These are phyloP conservation scores for Saccharomyces hybrid DNA, from an alignment of 1,139 yeast genomes.

Conservation along the genomic window DNA sequence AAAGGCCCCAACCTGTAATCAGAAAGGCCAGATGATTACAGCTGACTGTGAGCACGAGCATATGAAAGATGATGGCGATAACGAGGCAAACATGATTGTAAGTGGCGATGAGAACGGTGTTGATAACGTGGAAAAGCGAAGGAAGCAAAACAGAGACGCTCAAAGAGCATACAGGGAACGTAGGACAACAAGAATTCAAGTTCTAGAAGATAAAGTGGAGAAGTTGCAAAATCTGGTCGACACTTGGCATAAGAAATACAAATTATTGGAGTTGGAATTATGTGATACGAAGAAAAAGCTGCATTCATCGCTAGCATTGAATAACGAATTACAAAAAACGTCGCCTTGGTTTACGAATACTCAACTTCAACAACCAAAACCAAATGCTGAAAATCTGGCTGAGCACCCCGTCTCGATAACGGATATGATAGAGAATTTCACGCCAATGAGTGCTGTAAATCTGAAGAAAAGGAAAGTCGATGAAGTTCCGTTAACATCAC, in stretches of 20 bases:
- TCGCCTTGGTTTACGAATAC: background rate
- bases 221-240: slow-evolving; percentile 57
- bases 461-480: slow-evolving; percentile 31
- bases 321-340: background rate
- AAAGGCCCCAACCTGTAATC: background rate
- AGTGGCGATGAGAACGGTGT: slow-evolving; percentile 20
- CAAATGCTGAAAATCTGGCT: background rate
- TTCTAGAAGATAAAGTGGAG: slow-evolving; percentile 55
- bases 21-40: background rate
- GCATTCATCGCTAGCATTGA: background rate
- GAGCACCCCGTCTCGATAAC: slow-evolving; percentile 18
- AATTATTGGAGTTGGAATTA: background rate
- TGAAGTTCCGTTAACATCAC: background rate
- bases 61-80: background rate
- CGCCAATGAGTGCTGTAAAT: slow-evolving; percentile 57
- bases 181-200: slow-evolving; percentile 38
- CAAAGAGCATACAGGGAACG: slow-evolving; percentile 68
- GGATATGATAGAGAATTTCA: slow-evolving; percentile 37
- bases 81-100: background rate
- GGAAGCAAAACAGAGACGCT: slow-evolving; percentile 92
- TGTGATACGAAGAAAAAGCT: background rate
- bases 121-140: slow-evolving; percentile 67
- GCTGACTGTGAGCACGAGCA: background rate
- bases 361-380: background rate
- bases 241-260: slow-evolving; percentile 27